These are phyloP conservation scores for Lipomyces yarrowii DNA, from an alignment of 1,139 yeast species.

Conservation along the genomic window DNA sequence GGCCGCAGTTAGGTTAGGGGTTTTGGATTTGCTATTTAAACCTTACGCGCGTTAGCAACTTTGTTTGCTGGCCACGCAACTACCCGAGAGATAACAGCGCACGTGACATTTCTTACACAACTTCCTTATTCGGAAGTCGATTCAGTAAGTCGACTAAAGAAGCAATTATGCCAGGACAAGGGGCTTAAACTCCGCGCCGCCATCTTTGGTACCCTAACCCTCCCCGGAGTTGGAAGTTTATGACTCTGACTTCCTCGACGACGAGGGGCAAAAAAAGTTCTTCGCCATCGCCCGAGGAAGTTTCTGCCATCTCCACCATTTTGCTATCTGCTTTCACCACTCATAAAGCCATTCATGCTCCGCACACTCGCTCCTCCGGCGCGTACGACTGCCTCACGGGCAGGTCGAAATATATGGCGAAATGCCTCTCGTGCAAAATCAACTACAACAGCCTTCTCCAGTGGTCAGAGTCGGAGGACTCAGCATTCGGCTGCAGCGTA, in stretches of 20 bases:
- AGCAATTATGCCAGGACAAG: not conserved
- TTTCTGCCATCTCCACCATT: not conserved
- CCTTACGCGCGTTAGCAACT: not conserved
- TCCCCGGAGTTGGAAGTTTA: not conserved
- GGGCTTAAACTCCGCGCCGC: not conserved
- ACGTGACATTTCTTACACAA: not conserved
- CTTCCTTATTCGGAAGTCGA: not conserved
- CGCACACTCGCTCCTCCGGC: conserved; percentile 6
- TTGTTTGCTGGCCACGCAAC: not conserved
- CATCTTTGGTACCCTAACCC: not conserved
- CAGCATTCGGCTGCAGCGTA: conserved; percentile 28
- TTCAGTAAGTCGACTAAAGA: not conserved
- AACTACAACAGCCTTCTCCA: conserved; percentile 11
- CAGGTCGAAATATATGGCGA: not conserved
- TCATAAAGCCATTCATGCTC: conserved; percentile 2
- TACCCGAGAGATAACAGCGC: not conserved
- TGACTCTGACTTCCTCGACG: not conserved
- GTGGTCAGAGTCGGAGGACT: conserved; percentile 14
- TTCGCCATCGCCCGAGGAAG: not conserved
- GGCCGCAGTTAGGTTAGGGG: not conserved
- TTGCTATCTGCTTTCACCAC: not conserved
- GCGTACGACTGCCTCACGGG: not conserved
- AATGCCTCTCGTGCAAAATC: conserved; percentile 15
- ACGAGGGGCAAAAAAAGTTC: not conserved
- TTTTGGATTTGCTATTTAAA: not conserved